Evolutionary conservation across 352 stramenopile species (phyloP).

Genomic region (Stramenopiles sp.): DNA sequence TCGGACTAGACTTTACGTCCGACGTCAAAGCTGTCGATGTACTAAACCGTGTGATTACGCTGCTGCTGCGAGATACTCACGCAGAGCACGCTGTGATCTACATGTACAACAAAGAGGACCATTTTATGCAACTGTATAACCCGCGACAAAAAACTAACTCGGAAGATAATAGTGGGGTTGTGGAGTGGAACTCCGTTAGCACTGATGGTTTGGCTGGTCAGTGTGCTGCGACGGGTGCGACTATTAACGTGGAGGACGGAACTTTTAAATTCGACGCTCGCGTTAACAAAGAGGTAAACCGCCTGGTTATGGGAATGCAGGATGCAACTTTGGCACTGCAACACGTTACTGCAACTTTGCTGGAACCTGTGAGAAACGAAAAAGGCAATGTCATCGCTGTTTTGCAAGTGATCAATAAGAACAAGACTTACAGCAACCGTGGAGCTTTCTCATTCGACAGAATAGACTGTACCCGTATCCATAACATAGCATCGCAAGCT

Average conservation of each 20-base stretch:
- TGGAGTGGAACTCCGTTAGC: background rate
- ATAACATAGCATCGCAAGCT: background rate
- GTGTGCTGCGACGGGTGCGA: background rate
- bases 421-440: background rate
- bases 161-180: background rate
- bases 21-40: background rate
- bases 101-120: background rate
- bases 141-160: background rate
- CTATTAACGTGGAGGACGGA: background rate
- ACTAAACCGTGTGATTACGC: background rate
- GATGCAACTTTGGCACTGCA: background rate
- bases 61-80: background rate
- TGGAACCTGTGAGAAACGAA: background rate
- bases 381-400: conserved; percentile 1
- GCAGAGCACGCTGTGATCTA: background rate
- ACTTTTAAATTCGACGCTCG: background rate
- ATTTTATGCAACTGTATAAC: background rate
- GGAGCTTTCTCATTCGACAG: background rate
- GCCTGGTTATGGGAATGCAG: background rate
- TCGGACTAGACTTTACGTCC: background rate
- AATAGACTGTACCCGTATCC: background rate
- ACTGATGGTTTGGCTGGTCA: background rate
- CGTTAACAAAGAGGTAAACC: background rate
- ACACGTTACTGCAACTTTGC: background rate
- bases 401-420: background rate